These are phyloP conservation scores for Hypoxylon fuscum DNA, from an alignment of 495 filamentous ascomycete species.

Conservation along the genomic window DNA sequence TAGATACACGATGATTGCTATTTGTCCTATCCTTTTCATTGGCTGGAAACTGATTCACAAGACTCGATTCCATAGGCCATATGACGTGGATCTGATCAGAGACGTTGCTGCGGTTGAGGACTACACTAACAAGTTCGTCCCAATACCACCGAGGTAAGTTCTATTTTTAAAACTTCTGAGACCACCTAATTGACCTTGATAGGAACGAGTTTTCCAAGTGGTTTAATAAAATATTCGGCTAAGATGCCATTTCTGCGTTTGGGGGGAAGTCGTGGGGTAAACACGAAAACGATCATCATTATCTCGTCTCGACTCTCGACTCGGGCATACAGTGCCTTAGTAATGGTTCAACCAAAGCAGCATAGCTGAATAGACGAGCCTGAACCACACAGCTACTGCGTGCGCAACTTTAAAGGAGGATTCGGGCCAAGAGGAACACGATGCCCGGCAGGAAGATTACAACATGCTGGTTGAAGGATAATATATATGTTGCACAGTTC, in stretches of 20 bases:
- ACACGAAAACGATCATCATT: too few relatives aligned
- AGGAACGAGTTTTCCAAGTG: conserved; percentile 30
- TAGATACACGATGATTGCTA: conserved; percentile 30
- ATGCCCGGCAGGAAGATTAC: too few relatives aligned
- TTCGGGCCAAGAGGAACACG: too few relatives aligned
- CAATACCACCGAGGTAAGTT: conserved; percentile 63
- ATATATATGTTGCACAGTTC: too few relatives aligned
- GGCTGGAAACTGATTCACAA: conserved; percentile 75
- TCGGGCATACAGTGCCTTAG: too few relatives aligned
- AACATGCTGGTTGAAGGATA: too few relatives aligned
- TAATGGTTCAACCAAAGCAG: too few relatives aligned
- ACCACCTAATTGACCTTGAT: background rate
- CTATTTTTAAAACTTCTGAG: conserved; percentile 7
- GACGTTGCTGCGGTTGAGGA: conserved; percentile 79
- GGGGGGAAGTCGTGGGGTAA: too few relatives aligned
- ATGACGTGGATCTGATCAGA: conserved; percentile 69
- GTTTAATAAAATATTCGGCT: conserved; percentile 34
- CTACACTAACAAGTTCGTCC: conserved; percentile 72
- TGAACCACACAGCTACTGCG: too few relatives aligned
- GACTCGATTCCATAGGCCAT: conserved; percentile 64
- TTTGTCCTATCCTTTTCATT: conserved; percentile 67
- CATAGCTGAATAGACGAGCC: too few relatives aligned
- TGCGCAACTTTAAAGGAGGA: too few relatives aligned
- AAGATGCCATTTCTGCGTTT: background rate
- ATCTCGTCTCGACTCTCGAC: too few relatives aligned